Base-by-base conservation (phyloP, 129 eudicot species). In the Pseudognaphalium luteoalbum region DNA sequence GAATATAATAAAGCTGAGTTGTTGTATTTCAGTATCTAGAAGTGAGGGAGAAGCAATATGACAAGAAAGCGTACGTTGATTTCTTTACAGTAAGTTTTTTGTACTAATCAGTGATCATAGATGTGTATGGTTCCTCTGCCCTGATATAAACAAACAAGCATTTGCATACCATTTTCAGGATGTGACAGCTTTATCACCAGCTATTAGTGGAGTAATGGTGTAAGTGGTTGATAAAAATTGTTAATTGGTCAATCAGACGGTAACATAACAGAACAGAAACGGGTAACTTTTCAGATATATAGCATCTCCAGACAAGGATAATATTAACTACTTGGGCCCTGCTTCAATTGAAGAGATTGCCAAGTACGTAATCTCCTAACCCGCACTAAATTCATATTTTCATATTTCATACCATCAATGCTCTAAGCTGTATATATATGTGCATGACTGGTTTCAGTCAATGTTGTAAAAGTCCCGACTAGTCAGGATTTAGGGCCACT, bases 31-130 rank as follows among this genome's bases (percentile, higher is more conserved):
- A 93, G 98, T 69, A 91, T 82, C 91, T 93, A 17, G 97, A 93
- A 83, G 97, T 93, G 78, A 88, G 98, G 86, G 98, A 93, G 84
- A 90, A 93, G 83, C 98, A 93, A 81, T 93, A 93, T 77, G 98
- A 93, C 87, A 78, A 85, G 82, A 93, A 93, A 80, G 96, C 52
- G 52, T 84, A 87, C 64, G 74, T 93, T 56, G 98, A 93, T 75
- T 86, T 93, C 77, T 93, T 82, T 88, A 91, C 97, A 12, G 98
- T 93, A 84, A 84, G 98, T 78, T 56, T 72, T 32, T 6, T 39
- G 42, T 64, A 6, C 28, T 42, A 68, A 30, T 52, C 22, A 8
- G 2, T 39, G 63, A 41, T 52, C 17, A 69, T 21, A 15, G 17
- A 50, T 74, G 14, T 8, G 37, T 30, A 15, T 61, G 52, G 42